Evolutionary conservation across 139 green algal species (phyloP), one percentile per base, ranked within the genome.

Genomic region (Coccomyxa sp.): DNA sequence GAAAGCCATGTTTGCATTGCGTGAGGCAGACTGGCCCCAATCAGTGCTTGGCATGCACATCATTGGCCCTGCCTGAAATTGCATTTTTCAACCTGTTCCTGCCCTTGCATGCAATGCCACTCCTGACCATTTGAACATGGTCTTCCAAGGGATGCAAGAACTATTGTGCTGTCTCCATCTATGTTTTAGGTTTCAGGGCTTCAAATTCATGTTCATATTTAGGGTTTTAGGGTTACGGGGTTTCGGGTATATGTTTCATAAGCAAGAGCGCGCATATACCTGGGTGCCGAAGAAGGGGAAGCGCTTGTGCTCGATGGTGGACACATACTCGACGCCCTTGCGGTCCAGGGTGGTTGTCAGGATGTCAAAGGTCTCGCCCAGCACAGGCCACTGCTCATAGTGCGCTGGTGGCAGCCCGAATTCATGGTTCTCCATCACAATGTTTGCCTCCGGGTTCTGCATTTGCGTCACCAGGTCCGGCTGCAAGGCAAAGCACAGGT

Each of bases 371-470:
- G 80, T 88, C 38, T 94, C 38, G 0, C 84, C 71, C 86, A 96
- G 86, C 0, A 91, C 66, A 10, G 90, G 89, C 88, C 89, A 94
- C 31, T 84, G 85, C 59, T 91, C 28, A 86, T 95, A 96, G 82
- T 92, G 87, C 17, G 74, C n/a, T 0, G 94, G 93, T 1, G 92
- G 91, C 77, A 97, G 83, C 66, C 94, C 94, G 82, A 95, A 97
- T 89, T 91, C 89, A 83, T 96, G 93, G 86, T 96, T 96, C 85
- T 96, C 84, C 74, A 97, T 88, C 10, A 86, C 84, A 63, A 97
- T 93, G 88, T 96, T 95, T 32, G 86, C 80, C 18, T 77, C 25
- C 13, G 86, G 58, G 84, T 94, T 88, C 11, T 71, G 82, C 67
- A 95, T 77, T 82, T 92, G 92, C 18, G 78, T 31, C 0, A 84